Conservation (phyloP, 2,329 filamentous ascomycete genomes). For the Diaporthe sp. region DNA sequence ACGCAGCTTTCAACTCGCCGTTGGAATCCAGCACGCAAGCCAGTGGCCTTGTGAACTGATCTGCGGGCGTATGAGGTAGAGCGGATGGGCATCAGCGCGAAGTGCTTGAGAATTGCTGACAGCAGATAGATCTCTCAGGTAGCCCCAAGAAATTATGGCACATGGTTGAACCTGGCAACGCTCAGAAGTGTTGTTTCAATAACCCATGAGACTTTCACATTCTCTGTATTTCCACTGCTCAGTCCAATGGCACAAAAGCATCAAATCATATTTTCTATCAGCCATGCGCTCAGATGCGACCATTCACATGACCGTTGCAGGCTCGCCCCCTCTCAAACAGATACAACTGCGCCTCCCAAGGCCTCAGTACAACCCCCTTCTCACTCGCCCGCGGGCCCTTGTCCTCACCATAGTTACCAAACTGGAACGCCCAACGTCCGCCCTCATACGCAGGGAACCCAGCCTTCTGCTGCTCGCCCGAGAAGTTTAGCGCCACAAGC, state of each 20-base stretch:
- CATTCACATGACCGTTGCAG: constrained; percentile 9
- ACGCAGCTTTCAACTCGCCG: not conserved
- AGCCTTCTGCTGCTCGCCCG: constrained; percentile 53
- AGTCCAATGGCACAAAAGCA: not conserved
- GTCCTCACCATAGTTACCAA: constrained; percentile 52
- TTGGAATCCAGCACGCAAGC: not conserved
- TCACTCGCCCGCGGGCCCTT: constrained; percentile 37
- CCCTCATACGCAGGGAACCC: constrained; percentile 46
- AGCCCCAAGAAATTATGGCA: not conserved
- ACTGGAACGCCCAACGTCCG: constrained; percentile 41
- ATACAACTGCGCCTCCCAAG: constrained; percentile 55
- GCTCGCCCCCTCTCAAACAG: constrained; percentile 40
- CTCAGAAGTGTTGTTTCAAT: not conserved
- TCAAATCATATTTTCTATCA: not conserved
- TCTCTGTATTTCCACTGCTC: not conserved
- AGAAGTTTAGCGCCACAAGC: constrained; percentile 60
- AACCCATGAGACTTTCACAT: not conserved
- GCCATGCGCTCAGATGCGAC: constrained; percentile 27
- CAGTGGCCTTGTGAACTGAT: no score
- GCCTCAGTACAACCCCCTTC: constrained; percentile 45
- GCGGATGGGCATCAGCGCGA: no score
- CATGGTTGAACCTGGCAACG: not conserved
- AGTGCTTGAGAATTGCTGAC: not conserved
- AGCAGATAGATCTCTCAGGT: not conserved
- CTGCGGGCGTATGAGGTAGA: no score